Conservation (phyloP, 495 filamentous ascomycete species). For the Penicillium ucsense region DNA sequence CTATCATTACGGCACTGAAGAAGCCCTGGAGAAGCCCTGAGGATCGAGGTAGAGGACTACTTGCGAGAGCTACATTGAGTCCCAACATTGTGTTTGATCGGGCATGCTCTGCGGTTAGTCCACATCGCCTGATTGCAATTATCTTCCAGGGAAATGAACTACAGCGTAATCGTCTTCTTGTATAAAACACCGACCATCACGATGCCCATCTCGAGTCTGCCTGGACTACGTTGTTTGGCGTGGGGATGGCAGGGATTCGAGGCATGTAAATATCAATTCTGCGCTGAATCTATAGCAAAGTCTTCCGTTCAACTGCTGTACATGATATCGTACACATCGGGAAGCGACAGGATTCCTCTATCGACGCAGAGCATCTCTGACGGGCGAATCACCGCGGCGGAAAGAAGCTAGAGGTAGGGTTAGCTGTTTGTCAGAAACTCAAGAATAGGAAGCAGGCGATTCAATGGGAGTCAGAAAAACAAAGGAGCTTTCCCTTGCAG, state of each 20-base stretch:
- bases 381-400: conserved; percentile 37
- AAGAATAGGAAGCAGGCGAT: background rate
- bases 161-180: too few species aligned
- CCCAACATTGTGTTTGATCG: too few species aligned
- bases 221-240: too few species aligned
- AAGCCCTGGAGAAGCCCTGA: too few species aligned
- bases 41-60: too few species aligned
- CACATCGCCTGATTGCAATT: too few species aligned
- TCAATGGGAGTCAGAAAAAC: background rate
- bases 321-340: conserved; percentile 37
- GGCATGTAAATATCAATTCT: conserved; percentile 2
- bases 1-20: too few species aligned
- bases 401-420: conserved; percentile 31
- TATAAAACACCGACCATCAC: too few species aligned
- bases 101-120: too few species aligned
- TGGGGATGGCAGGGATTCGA: conserved; percentile 8
- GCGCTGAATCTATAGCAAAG: background rate
- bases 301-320: conserved; percentile 23
- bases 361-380: conserved; percentile 36
- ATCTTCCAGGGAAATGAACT: too few species aligned
- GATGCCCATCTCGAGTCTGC: too few species aligned
- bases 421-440: conserved; percentile 5
- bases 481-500: background rate
- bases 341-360: conserved; percentile 18
- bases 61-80: too few species aligned